Evolutionary conservation across 73 alveolate genomes (phyloP), one percentile per base, ranked within the genome.

Genomic region (Paramecium pentaurelia): DNA sequence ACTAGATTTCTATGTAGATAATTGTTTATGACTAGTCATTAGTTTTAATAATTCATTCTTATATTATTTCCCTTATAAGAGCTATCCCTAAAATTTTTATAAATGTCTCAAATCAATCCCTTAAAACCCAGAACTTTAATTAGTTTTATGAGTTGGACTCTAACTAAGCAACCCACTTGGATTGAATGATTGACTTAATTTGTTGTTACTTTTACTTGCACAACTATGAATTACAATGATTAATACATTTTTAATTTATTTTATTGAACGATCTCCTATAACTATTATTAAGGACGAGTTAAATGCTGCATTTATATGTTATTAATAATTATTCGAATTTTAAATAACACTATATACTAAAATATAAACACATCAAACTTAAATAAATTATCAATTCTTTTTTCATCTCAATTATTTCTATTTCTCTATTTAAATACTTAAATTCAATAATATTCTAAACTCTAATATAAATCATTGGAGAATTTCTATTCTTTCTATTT

Each of bases 131-230:
- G 44, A 14, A 42, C 89, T 77, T 20, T 77, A 42, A 77, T 77
- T 77, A 16, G 89, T 36, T 32, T 77, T 77, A 77, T 77, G 89
- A 44, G 64, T 77, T 16, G 89, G 89, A 77, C 89, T 77, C 71
- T 77, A 20, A 27, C 89, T 59, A 11, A 36, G n/a, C 14, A 77
- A 44, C 12, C 71, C 71, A 18, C 42, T 38, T 18, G 89, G 89
- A 77, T 77, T 77, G 37, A 77, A 77, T 2, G 89, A 77, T 77
- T 77, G 16, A 77, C 71, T 40, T 8, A 77, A 44, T 42, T 77
- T 77, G n/a, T 5, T 20, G 12, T 20, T 27, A 18, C 60, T 49
- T 49, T 77, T 77, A 42, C 71, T 77, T 25, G 71, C 22, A 44
- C 49, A 36, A 16, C 89, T 77, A 77, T 14, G 1, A 38, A 40